Evolutionary conservation across 164 flowering plant species (phyloP).

Genomic region (Dillenia suffruticosa): DNA sequence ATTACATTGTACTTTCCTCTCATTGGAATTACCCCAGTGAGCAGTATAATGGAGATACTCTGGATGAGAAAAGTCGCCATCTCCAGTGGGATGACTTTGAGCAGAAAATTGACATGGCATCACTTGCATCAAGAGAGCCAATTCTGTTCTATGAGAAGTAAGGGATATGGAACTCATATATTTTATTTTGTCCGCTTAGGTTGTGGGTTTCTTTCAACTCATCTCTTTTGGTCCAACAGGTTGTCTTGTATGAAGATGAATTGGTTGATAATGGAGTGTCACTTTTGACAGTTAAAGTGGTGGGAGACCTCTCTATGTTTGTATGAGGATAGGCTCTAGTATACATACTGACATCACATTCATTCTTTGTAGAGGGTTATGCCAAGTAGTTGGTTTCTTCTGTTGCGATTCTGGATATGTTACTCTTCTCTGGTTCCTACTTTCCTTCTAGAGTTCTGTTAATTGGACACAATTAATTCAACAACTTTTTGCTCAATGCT

Average conservation of each 20-base stretch:
- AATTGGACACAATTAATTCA: not conserved
- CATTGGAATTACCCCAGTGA: not conserved
- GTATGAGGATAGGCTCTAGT: not conserved
- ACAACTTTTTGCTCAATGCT: not conserved
- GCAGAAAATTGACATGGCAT: conserved; percentile 71
- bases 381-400: conserved; percentile 97
- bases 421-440: not conserved
- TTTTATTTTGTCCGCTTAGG: conserved; percentile 5
- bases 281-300: conserved; percentile 96
- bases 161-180: conserved; percentile 3
- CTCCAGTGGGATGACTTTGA: conserved; percentile 71
- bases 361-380: conserved; percentile 74
- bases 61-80: conserved; percentile 22
- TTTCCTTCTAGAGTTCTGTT: no score
- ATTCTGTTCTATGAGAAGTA: conserved; percentile 99
- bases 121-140: conserved; percentile 82
- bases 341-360: not conserved
- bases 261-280: conserved; percentile 93
- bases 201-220: conserved; percentile 3
- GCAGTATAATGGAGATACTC: conserved; percentile 28
- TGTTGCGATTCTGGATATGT: conserved; percentile 97
- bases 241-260: conserved; percentile 92
- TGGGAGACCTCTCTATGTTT: conserved; percentile 20
- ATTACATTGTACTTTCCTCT: no score
- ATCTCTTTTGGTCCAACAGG: conserved; percentile 39